Percentiles rank a stretch among this genome's conserved stretches.
Conservation (phyloP, 2,329 filamentous ascomycete genomes). For the Ambrosiella xylebori region DNA sequence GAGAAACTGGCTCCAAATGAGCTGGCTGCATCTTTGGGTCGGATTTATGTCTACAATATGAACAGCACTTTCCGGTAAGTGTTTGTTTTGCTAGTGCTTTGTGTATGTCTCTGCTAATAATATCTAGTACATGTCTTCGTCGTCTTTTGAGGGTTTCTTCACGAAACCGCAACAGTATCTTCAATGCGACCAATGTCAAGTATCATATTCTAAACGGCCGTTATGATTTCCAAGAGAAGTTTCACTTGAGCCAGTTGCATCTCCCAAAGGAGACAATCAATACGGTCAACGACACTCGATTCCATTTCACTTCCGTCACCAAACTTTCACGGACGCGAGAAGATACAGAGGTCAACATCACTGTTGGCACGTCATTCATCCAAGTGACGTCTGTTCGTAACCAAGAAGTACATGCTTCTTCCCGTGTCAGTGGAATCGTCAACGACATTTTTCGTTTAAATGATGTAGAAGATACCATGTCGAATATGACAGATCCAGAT, state of each 20-base stretch:
- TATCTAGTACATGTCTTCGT: constrained; percentile 42
- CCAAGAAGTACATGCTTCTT: constrained; percentile 47
- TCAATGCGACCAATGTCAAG: constrained; percentile 47
- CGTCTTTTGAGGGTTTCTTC: constrained; percentile 43
- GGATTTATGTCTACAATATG: constrained; percentile 57
- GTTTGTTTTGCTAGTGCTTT: not conserved
- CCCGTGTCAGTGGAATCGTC: constrained; percentile 43
- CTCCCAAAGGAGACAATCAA: constrained; percentile 54
- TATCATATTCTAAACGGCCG: constrained; percentile 49
- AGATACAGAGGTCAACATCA: constrained; percentile 52
- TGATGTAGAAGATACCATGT: constrained; percentile 50
- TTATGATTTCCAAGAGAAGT: constrained; percentile 47
- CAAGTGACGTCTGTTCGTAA: constrained; percentile 53
- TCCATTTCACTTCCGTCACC: constrained; percentile 47
- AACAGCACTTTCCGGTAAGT: constrained; percentile 47
- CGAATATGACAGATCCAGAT: constrained; percentile 41
- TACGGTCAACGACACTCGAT: constrained; percentile 47
- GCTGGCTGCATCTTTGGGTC: constrained; percentile 38
- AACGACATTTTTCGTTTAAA: constrained; percentile 54
- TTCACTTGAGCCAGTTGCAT: constrained; percentile 48
- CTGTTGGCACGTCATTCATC: constrained; percentile 51
- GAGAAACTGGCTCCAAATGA: constrained; percentile 46
- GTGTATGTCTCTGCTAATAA: not conserved
- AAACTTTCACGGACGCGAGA: constrained; percentile 51
- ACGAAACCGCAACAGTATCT: constrained; percentile 41